Percentiles rank a stretch among this genome's conserved stretches.
Evolutionary conservation across 2,329 filamentous ascomycete genomes (phyloP).

Genomic region (Alternaria atra): DNA sequence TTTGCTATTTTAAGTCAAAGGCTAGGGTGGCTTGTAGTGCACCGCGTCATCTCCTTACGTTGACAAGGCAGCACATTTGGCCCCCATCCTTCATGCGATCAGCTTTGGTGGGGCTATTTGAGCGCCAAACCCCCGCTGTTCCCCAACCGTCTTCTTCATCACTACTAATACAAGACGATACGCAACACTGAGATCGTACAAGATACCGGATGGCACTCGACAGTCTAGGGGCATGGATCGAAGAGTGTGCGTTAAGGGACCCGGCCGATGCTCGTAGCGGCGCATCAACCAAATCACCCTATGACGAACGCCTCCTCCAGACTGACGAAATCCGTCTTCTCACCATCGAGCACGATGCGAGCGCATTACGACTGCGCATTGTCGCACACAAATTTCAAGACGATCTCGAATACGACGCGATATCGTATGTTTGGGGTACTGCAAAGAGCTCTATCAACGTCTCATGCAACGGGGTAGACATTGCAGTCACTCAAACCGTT

Average conservation of each 20-base stretch:
- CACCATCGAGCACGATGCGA: background rate
- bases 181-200: too few relatives aligned
- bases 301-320: background rate
- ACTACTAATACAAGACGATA: background rate
- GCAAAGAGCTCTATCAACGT: background rate
- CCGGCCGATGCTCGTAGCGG: accelerated
- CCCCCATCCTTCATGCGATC: background rate
- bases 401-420: background rate
- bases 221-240: background rate
- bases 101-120: background rate
- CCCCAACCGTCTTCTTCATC: accelerated
- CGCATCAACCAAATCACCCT: background rate
- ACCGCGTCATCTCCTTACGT: background rate
- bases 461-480: accelerated
- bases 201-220: background rate
- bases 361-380: background rate
- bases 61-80: background rate
- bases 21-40: background rate
- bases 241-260: background rate
- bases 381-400: background rate
- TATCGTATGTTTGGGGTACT: background rate
- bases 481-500: background rate
- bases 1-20: accelerated
- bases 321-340: background rate
- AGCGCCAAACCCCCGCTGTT: background rate